phyloP scores from a whole-genome alignment of 306 rosid species.

The Cucurbita pepo region DNA sequence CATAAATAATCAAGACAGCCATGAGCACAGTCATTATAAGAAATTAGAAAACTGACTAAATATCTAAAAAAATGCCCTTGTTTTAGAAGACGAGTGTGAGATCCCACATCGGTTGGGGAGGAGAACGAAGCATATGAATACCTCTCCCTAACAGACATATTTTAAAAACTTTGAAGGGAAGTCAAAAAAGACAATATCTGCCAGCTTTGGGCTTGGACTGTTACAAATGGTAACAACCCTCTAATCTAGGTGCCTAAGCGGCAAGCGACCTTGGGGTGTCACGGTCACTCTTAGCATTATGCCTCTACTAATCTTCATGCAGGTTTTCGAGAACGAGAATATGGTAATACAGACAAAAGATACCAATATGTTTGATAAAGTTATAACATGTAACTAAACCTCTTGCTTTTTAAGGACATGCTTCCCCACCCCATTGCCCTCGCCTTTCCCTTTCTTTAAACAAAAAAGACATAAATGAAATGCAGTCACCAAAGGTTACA shows the following conservation, averaged over 20 bases:
- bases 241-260: too few relatives aligned
- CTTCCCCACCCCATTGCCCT: not conserved
- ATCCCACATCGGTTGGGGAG: too few relatives aligned
- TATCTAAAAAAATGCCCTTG: not conserved
- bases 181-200: too few relatives aligned
- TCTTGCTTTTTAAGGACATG: not conserved
- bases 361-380: not conserved
- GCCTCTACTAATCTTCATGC: not conserved
- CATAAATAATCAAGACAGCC: not conserved
- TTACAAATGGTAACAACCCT: too few relatives aligned
- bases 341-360: not conserved
- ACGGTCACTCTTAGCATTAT: not conserved
- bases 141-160: too few relatives aligned
- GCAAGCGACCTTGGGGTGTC: not conserved
- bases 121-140: too few relatives aligned
- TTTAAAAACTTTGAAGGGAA: too few relatives aligned
- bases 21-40: not conserved
- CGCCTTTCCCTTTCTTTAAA: not conserved
- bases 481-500: slow-evolving; percentile 1
- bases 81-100: not conserved
- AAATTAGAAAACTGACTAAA: not conserved
- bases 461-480: not conserved
- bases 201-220: too few relatives aligned
- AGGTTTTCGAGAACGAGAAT: not conserved
- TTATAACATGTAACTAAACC: not conserved